These are phyloP conservation scores for Tetratostichococcus sp. DNA, from an alignment of 139 green algal species.

Conservation along the genomic window DNA sequence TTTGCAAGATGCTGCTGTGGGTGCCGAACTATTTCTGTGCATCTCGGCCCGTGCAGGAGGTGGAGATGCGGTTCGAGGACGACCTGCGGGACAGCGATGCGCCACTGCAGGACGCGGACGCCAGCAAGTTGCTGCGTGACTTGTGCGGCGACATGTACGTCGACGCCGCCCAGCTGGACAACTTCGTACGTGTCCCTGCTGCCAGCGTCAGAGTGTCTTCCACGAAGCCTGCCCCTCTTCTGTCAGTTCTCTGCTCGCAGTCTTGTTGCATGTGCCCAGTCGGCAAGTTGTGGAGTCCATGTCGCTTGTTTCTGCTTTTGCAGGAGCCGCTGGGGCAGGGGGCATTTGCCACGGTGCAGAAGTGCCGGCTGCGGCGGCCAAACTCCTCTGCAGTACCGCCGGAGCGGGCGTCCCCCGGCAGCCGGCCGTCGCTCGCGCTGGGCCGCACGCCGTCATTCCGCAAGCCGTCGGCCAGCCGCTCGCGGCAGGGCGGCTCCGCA, in stretches of 20 bases:
- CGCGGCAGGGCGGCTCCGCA: not conserved
- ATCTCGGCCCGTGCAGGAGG: no score
- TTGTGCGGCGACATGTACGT: constrained; percentile 49
- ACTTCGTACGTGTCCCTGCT: not conserved
- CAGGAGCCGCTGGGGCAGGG: constrained; percentile 45
- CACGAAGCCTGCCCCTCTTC: no score
- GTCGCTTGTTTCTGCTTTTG: no score
- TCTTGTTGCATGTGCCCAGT: no score
- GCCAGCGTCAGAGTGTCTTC: no score
- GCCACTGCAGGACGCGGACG: not conserved
- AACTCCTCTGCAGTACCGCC: not conserved
- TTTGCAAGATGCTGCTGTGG: no score
- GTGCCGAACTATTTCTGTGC: no score
- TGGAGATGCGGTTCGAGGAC: not conserved
- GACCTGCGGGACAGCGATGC: no score
- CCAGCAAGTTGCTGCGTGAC: constrained; percentile 34
- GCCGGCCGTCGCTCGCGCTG: not conserved
- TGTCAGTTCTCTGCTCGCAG: no score
- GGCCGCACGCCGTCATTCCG: not conserved
- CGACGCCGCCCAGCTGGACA: constrained; percentile 3
- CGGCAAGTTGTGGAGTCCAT: no score
- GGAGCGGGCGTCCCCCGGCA: constrained; percentile 1
- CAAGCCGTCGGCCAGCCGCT: constrained; percentile 1
- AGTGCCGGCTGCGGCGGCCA: constrained; percentile 6
- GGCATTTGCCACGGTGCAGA: constrained; percentile 52